Percentiles rank a stretch among this genome's conserved stretches.
phyloP scores from a whole-genome alignment of 1,284 basidiomycete genomes.

The Coniophora puteana region DNA sequence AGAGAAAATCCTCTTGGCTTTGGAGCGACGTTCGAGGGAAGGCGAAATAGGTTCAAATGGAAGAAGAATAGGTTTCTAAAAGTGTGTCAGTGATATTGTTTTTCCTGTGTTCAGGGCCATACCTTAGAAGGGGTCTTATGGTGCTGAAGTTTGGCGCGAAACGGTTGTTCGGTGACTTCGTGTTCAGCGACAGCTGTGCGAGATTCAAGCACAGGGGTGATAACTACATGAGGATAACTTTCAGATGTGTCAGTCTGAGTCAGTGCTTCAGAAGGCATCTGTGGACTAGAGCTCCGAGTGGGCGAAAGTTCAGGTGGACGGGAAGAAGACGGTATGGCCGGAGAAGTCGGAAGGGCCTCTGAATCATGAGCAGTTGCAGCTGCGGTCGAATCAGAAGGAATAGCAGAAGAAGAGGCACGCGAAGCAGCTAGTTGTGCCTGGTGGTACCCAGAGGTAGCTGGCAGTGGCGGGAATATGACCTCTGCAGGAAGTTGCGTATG shows the following conservation, averaged over 20 bases:
- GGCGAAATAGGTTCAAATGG: constrained; percentile 50
- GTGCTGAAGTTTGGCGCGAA: constrained; percentile 8
- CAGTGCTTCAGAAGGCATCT: constrained; percentile 33
- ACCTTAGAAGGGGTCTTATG: constrained; percentile 26
- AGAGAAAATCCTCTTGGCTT: constrained; percentile 26
- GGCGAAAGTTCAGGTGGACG: constrained; percentile 61
- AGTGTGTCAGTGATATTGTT: not conserved
- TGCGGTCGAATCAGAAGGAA: too few species aligned
- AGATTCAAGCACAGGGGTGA: constrained; percentile 14
- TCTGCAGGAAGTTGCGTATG: constrained; percentile 51
- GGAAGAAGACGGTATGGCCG: constrained; percentile 28
- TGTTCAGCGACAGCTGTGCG: constrained; percentile 9
- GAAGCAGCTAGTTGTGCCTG: constrained; percentile 20
- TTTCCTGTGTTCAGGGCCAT: not conserved
- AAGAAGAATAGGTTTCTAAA: constrained; percentile 30
- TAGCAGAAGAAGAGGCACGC: constrained; percentile 25
- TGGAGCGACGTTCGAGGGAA: constrained; percentile 36
- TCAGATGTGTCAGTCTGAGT: constrained; percentile 16
- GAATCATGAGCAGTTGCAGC: too few species aligned
- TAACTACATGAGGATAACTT: constrained; percentile 13
- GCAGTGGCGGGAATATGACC: constrained; percentile 67
- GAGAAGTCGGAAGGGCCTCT: constrained; percentile 20
- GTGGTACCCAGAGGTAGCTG: constrained; percentile 43
- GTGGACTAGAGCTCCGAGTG: constrained; percentile 62
- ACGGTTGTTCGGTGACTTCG: constrained; percentile 12